Evolutionary conservation across 768 basidiomycete genomes (phyloP).

Genomic region (Daedalea quercina): DNA sequence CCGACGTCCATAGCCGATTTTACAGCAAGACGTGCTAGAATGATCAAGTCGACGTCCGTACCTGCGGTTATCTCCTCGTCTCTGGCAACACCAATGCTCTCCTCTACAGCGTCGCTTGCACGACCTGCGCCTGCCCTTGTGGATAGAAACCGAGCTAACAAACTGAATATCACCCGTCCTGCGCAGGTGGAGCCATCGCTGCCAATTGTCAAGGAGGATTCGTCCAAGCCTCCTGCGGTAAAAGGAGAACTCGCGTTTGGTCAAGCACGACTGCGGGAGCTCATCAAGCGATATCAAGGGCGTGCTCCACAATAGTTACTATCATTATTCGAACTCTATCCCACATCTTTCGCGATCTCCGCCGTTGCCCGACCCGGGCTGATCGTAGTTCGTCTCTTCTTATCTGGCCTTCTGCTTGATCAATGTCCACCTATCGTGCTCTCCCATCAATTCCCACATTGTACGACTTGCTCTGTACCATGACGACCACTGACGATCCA

Average conservation of each 20-base stretch:
- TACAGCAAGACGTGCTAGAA: slow-evolving; percentile 22
- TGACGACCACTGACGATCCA: no score
- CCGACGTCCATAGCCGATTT: slow-evolving; percentile 11
- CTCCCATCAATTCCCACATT: no score
- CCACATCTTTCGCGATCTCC: neutral
- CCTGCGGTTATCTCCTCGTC: slow-evolving; percentile 68
- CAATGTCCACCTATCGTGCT: no score
- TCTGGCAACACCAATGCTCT: slow-evolving; percentile 64
- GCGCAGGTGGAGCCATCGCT: slow-evolving; percentile 13
- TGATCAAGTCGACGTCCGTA: slow-evolving; percentile 58
- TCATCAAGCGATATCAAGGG: slow-evolving; percentile 78
- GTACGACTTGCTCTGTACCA: no score
- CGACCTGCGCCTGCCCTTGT: slow-evolving; percentile 29
- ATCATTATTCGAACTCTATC: neutral
- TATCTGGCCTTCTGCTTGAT: no score
- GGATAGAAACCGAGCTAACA: slow-evolving; percentile 9
- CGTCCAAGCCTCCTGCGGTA: neutral
- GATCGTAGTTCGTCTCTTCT: no score
- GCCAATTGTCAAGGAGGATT: slow-evolving; percentile 11
- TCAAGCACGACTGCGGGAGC: slow-evolving; percentile 66
- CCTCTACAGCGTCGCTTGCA: slow-evolving; percentile 72
- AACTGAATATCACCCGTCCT: slow-evolving; percentile 13
- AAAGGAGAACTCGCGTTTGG: slow-evolving; percentile 58
- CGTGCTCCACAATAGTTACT: slow-evolving; percentile 5
- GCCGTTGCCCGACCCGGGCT: neutral